Evolutionary conservation across 2,329 filamentous ascomycete genomes (phyloP), one percentile per base, ranked within the genome.

Genomic region (Geosmithia flava): DNA sequence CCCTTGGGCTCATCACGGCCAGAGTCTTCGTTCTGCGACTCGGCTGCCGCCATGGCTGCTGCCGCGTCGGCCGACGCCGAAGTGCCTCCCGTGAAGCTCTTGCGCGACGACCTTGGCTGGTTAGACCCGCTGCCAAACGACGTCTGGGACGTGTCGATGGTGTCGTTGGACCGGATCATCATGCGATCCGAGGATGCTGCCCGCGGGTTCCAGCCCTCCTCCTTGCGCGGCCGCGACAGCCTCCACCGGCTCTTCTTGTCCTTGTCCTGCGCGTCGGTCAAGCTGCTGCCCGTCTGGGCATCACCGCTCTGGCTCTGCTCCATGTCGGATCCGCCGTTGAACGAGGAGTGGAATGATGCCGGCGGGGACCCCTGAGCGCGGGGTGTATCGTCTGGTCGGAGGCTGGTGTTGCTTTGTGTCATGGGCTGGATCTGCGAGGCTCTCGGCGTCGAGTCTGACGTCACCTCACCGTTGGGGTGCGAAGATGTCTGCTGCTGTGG

Each of bases 251-350:
- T 79, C 58, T 83, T 85, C 63, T 81, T 85, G 47, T 85, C 81
- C 55, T 76, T 81, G 47, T 85, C 81, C 15, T 78, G 70, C 42
- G 64, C 62, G 3, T 73, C 72, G 37, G 8, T 42, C 19, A 40
- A 44, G 16, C 29, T 30, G 29, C 29, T 30, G 62, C 47, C 23
- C 55, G 49, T 6, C 63, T 56, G 7, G 59, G 56, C 1, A 64
- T 55, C 30, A 88, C 85, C 27, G 89, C 86, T 7, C 56, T 44
- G 10, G 16, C 74, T 63, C 51, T 85, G 81, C 52, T 95, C 89
- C 29, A 81, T 61, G 59, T 95, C 89, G 0, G 88, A 95, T 6
- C 83, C 80, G 54, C 94, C 89, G 20, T 91, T 93, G 53, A 81
- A 79, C 0, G 76, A 80, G 27, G 87, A 91, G 55, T 86, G 80